These are phyloP conservation scores for Botryobasidium botryosum DNA, from an alignment of 768 basidiomycete species.

Conservation along the genomic window DNA sequence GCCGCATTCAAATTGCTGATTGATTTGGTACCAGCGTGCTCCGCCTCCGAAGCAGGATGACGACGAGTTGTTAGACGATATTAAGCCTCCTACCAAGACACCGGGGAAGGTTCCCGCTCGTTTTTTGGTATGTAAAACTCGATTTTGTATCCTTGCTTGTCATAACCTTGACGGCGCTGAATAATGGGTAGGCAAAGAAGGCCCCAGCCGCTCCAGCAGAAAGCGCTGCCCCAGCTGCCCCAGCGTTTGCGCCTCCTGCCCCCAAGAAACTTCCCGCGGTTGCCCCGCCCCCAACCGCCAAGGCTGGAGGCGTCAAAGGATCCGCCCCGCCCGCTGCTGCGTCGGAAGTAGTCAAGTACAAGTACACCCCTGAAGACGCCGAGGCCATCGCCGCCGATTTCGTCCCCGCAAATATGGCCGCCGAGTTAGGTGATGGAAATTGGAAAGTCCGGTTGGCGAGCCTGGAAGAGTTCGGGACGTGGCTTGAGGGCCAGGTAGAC, in stretches of 20 bases:
- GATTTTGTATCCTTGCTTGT: background rate
- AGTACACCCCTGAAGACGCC: constrained; percentile 82
- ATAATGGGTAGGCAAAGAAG: constrained; percentile 2
- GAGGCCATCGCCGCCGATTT: constrained; percentile 56
- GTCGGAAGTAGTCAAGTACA: constrained; percentile 48
- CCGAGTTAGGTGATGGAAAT: constrained; percentile 66
- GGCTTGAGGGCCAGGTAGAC: constrained; percentile 52
- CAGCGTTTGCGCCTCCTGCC: constrained; percentile 7
- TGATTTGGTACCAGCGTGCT: background rate
- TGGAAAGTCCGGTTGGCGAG: constrained; percentile 89
- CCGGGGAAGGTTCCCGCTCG: constrained; percentile 13
- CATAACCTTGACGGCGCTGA: background rate
- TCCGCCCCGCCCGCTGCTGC: constrained; percentile 22
- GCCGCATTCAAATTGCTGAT: background rate
- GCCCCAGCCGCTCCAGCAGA: constrained; percentile 18
- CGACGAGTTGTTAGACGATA: constrained; percentile 7
- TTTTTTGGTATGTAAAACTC: constrained; percentile 6
- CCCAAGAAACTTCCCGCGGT: background rate
- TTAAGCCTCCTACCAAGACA: constrained; percentile 8
- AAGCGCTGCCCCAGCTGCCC: constrained; percentile 14
- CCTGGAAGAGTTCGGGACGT: constrained; percentile 66
- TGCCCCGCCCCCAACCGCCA: background rate
- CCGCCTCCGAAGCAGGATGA: constrained; percentile 14
- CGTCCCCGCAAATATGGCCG: constrained; percentile 53
- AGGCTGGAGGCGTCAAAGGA: constrained; percentile 29